Conservation (phyloP, 306 rosid genomes). For the Bauhinia variegata region DNA sequence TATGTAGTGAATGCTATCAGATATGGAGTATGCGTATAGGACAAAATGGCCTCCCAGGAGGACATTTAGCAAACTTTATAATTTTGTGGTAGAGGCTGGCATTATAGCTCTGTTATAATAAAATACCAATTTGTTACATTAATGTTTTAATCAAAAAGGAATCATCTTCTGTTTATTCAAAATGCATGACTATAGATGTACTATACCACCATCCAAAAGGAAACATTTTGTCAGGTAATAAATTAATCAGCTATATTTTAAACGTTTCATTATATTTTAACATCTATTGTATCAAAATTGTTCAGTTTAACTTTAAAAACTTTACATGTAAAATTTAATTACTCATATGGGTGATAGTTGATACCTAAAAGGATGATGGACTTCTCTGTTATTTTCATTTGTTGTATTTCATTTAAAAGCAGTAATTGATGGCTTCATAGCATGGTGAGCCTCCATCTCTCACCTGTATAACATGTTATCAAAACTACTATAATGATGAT, state of each 20-base stretch:
- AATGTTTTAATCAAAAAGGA: neutral
- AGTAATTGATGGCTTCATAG: neutral
- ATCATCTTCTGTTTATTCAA: conserved; percentile 11
- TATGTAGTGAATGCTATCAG: conserved; percentile 10
- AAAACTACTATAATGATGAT: conserved; percentile 15
- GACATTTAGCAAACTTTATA: neutral
- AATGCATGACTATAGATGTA: conserved; percentile 4
- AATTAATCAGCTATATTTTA: conserved; percentile 8
- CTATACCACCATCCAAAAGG: conserved; percentile 21
- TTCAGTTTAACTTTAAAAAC: neutral
- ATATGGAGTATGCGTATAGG: neutral
- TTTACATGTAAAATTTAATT: conserved; percentile 6
- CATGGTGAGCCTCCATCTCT: no score
- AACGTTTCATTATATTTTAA: conserved; percentile 5
- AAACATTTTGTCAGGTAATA: conserved; percentile 11
- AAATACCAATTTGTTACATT: conserved; percentile 7
- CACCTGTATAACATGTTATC: no score
- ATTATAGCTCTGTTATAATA: conserved; percentile 7
- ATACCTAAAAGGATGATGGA: neutral
- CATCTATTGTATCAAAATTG: neutral
- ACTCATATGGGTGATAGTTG: neutral
- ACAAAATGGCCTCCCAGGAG: conserved; percentile 14
- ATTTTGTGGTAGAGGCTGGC: neutral
- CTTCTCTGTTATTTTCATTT: conserved; percentile 12
- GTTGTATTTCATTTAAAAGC: conserved; percentile 4